Evolutionary conservation across 164 flowering plant genomes (phyloP), one percentile per base, ranked within the genome.

Genomic region (Paratinospora sagittata): DNA sequence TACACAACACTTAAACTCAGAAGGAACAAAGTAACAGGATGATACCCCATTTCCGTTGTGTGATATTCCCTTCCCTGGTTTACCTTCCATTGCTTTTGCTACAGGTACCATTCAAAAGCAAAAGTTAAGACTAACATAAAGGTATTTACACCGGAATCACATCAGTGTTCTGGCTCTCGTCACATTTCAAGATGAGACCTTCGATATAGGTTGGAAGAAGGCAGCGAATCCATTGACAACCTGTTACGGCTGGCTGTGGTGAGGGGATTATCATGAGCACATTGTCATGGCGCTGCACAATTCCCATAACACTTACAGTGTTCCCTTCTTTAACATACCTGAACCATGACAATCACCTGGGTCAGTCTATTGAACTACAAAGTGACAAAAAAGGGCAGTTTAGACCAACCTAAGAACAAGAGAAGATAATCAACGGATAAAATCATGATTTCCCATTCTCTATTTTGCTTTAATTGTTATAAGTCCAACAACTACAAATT

Each of bases 281-380:
- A 41, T 88, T 92, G 27, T 91, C 97, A 27, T 90, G 97, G 72
- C 98, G 89, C 66, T 86, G 82, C 19, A 95, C 90, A 8, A 88
- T 75, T 24, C 98, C 99, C 97, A 92, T 90, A 55, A 95, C 93
- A 70, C 95, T 92, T 17, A 92, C 93, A 0, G 98, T 91, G 79
- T 88, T 95, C 64, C 99, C 99, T 81, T 95, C 98, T 80, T 95
- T 91, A 30, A 95, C 85, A 78, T 86, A 89, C 77, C 97, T 95
- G 90, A 63, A 17, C 66, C 3, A 67, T 21, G 60, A 5, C 60
- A 37, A 39, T 62, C 57, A 16, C n/a, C 43, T 39, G 21, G 55
- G 72, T 74, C 6, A 63, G n/a, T 63, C 17, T 14, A 27, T 63
- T 27, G 24, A 68, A 39, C 17, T 34, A 34, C 27, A 5, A 16